Percentiles rank a stretch among this genome's conserved stretches.
Evolutionary conservation across 2,329 filamentous ascomycete genomes (phyloP).

Genomic region (Colletotrichum truncatum): DNA sequence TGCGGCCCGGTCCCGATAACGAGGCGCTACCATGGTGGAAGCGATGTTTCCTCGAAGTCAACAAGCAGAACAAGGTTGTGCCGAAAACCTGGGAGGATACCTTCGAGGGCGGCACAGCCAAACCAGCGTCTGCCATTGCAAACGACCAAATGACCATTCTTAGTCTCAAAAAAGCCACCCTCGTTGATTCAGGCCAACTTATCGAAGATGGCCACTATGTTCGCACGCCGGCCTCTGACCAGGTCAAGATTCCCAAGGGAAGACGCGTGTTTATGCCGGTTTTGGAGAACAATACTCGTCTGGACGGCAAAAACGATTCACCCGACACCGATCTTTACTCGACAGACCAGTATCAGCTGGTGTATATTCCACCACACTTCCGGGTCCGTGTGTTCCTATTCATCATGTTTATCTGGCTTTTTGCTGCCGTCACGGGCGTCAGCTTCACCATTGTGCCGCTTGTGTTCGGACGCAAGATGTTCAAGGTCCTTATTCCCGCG

Average conservation of each 20-base stretch:
- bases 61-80: conserved; percentile 50
- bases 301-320: conserved; percentile 70
- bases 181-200: conserved; percentile 63
- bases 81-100: conserved; percentile 67
- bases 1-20: conserved; percentile 45
- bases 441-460: conserved; percentile 87
- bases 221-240: conserved; percentile 91
- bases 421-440: conserved; percentile 88
- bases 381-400: conserved; percentile 82
- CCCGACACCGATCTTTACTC: conserved; percentile 59
- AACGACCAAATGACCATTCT: conserved; percentile 46
- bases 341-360: conserved; percentile 71
- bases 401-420: conserved; percentile 90
- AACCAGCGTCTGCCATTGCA: conserved; percentile 48
- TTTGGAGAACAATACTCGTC: conserved; percentile 70
- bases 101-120: conserved; percentile 58
- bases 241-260: conserved; percentile 91
- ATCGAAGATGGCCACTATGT: conserved; percentile 83
- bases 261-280: conserved; percentile 83
- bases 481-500: conserved; percentile 76
- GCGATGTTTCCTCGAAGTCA: conserved; percentile 57
- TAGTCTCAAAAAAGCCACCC: conserved; percentile 50
- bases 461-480: conserved; percentile 82
- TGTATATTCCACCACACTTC: conserved; percentile 89
- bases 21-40: conserved; percentile 48